Evolutionary conservation across 805 yeast species (phyloP).

Genomic region (Candida arabinofermentans): DNA sequence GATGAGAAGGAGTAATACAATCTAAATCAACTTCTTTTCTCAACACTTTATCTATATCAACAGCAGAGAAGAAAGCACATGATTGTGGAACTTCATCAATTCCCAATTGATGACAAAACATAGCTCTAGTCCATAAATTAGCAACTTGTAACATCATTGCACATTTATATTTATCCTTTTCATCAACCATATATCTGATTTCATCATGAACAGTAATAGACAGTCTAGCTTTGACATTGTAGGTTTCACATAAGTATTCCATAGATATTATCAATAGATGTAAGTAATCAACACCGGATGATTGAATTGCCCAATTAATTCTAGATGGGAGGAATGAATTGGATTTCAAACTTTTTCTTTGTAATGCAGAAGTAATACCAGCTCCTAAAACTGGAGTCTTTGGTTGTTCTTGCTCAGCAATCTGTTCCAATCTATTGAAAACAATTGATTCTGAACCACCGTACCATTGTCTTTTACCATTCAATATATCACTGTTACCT

Average conservation of each 20-base stretch:
- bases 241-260: slow-evolving; percentile 72
- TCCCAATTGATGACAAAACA: slow-evolving; percentile 91
- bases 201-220: slow-evolving; percentile 94
- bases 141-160: slow-evolving; percentile 85
- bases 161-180: slow-evolving; percentile 68
- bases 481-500: slow-evolving; percentile 45
- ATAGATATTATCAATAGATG: slow-evolving; percentile 81
- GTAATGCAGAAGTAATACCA: slow-evolving; percentile 82
- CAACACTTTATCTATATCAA: slow-evolving; percentile 83
- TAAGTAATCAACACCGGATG: slow-evolving; percentile 95
- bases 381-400: slow-evolving; percentile 92
- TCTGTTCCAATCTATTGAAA: slow-evolving; percentile 82
- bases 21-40: slow-evolving; percentile 91
- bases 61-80: slow-evolving; percentile 92
- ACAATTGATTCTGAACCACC: slow-evolving; percentile 95
- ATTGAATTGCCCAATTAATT: slow-evolving; percentile 96
- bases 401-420: slow-evolving; percentile 79
- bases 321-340: slow-evolving; percentile 80
- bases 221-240: slow-evolving; percentile 68
- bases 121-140: slow-evolving; percentile 93
- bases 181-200: slow-evolving; percentile 71
- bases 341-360: slow-evolving; percentile 57
- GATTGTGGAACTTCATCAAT: slow-evolving; percentile 87
- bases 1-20: slow-evolving; percentile 88
- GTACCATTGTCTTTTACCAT: slow-evolving; percentile 43